Evolutionary conservation across 345 rosid genomes (phyloP).

Genomic region (Euphorbia lathyris): DNA sequence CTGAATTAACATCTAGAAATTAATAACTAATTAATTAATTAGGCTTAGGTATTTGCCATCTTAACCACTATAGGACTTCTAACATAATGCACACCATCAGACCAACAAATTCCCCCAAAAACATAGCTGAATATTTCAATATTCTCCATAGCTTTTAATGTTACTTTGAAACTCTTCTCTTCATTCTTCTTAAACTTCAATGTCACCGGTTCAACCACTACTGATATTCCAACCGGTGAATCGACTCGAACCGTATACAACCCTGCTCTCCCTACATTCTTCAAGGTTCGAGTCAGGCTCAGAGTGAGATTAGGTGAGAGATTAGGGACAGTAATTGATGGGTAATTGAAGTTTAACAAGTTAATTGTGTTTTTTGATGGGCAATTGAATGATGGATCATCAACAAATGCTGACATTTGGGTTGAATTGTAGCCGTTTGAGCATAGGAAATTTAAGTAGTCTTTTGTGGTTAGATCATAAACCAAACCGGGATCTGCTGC

Average conservation of each 20-base stretch:
- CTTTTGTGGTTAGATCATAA: slow-evolving; percentile 14
- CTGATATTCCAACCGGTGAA: slow-evolving; percentile 10
- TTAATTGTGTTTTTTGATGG: not conserved
- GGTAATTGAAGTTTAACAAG: slow-evolving; percentile 18
- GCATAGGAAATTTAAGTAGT: slow-evolving; percentile 24
- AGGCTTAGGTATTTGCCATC: not conserved
- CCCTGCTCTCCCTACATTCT: slow-evolving; percentile 18
- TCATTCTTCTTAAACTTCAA: slow-evolving; percentile 18
- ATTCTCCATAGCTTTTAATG: not conserved
- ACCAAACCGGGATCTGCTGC: slow-evolving; percentile 26
- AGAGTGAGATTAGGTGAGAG: slow-evolving; percentile 9
- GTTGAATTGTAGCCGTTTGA: slow-evolving; percentile 17
- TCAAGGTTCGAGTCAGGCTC: slow-evolving; percentile 17
- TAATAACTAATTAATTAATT: not conserved
- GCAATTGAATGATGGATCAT: slow-evolving; percentile 6
- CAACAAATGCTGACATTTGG: slow-evolving; percentile 6
- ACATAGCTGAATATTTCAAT: not conserved
- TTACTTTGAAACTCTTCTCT: slow-evolving; percentile 11
- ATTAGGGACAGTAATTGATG: slow-evolving; percentile 22
- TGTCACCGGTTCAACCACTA: slow-evolving; percentile 3
- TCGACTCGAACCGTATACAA: slow-evolving; percentile 9
- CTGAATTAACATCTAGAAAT: too few species aligned
- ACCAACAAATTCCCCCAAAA: slow-evolving; percentile 18
- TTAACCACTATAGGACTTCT: slow-evolving; percentile 14
- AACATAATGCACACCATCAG: slow-evolving; percentile 20